Base-by-base conservation (phyloP, 139 green algal genomes). In the Chlamydomonas sphaeroides region DNA sequence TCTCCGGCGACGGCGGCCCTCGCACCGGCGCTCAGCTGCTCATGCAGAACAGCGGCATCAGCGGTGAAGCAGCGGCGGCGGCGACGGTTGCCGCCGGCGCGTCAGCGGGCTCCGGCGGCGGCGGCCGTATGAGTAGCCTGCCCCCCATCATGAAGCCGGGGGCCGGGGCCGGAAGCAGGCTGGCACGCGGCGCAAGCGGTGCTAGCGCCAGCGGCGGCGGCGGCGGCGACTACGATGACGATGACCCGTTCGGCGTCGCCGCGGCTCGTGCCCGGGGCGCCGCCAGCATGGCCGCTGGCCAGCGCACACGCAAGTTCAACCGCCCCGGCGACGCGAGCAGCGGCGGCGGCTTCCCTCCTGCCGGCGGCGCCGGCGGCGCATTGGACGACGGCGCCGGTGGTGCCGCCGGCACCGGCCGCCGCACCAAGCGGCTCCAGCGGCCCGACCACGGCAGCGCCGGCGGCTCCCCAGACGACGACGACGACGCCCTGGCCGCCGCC, bases 21-120 rank as follows among this genome's bases (percentile, higher is more conserved):
- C 76, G 76, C 32, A 38, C 41, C 14, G 65, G 42, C 21, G 76
- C 76, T n/a, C n/a, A n/a, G n/a, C n/a, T n/a, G n/a, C n/a, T n/a
- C n/a, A n/a, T n/a, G n/a, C n/a, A n/a, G n/a, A n/a, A 32, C 5
- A 45, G 68, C 30, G 42, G 42, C 21, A 32, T 77, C 30, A 45
- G 65, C 1, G 45, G 38, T 8, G 68, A 77, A 3, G 45, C 7
- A 1, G 26, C 68, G 2, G 68, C 7, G 0, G 41, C 68, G 25
- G 68, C 26, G 38, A 48, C 30, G 8, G 68, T 30, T 3, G 39
- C 26, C 30, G 67, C 36, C 36, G 35, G 35, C 32, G 65, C 14
- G 14, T 11, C 33, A 11, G 49, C 49, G 14, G 1, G 32, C 17
- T 3, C 39, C 66, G 35, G 57, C 36, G 23, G 66, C 38, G 57